phyloP scores from a whole-genome alignment of 371 early-diverging fungal species.

The Edhazardia aedis region DNA sequence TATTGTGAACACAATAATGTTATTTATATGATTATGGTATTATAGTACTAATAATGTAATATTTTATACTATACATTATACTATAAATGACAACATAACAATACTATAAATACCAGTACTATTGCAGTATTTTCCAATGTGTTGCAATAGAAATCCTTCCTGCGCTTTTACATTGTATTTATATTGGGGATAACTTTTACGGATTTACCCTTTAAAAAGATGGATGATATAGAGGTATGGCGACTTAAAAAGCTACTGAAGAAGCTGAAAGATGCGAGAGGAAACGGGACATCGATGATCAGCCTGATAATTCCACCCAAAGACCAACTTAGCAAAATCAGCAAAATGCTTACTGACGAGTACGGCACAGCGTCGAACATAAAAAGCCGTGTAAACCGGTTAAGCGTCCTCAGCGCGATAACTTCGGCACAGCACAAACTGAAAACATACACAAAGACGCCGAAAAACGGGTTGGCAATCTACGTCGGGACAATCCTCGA shows the following conservation, averaged over 20 bases:
- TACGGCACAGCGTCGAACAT: slow-evolving; percentile 98
- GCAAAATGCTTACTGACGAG: slow-evolving; percentile 89
- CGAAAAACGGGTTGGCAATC: slow-evolving; percentile 64
- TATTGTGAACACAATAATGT: no score
- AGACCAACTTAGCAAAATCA: slow-evolving; percentile 69
- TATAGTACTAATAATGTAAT: no score
- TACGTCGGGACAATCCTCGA: slow-evolving; percentile 88
- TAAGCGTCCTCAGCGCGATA: slow-evolving; percentile 87
- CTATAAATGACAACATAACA: no score
- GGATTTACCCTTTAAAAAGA: background rate
- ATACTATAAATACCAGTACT: no score
- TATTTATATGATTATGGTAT: no score
- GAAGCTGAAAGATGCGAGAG: slow-evolving; percentile 70
- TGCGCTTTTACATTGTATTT: no score
- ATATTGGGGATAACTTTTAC: no score
- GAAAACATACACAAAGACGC: slow-evolving; percentile 73
- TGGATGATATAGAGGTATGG: slow-evolving; percentile 56
- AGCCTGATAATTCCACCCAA: slow-evolving; percentile 74
- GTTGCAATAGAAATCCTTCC: no score
- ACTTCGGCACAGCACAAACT: slow-evolving; percentile 89
- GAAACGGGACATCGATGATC: slow-evolving; percentile 99
- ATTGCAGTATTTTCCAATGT: no score
- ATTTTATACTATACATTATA: no score
- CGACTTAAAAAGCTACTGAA: slow-evolving; percentile 87
- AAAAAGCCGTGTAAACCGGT: slow-evolving; percentile 89